These are phyloP conservation scores for Trichoderma atroviride DNA, from an alignment of 2,329 filamentous ascomycete species.

Conservation along the genomic window DNA sequence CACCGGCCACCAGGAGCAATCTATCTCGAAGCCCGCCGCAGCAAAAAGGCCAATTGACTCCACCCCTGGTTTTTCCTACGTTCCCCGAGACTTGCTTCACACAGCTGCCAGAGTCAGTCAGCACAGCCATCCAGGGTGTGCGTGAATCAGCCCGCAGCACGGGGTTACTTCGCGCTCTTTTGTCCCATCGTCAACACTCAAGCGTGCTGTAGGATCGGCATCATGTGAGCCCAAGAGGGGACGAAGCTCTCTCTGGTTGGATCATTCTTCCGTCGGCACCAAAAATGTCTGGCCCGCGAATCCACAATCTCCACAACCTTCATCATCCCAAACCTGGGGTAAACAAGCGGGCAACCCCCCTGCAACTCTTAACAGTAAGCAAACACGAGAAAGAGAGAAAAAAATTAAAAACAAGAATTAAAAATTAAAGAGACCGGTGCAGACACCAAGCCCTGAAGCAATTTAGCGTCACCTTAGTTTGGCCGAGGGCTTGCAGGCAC, in stretches of 20 bases:
- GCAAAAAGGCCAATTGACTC: not conserved
- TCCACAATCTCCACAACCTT: conserved; percentile 11
- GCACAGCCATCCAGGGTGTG: not conserved
- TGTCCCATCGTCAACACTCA: not conserved
- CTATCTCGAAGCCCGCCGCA: not conserved
- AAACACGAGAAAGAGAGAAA: not conserved
- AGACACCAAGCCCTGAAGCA: conserved; percentile 14
- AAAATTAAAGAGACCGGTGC: not conserved
- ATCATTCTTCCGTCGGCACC: conserved; percentile 20
- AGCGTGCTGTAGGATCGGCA: not conserved
- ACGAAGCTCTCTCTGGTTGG: conserved; percentile 3
- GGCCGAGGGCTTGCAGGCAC: not conserved
- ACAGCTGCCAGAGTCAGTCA: not conserved
- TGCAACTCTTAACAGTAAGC: not conserved
- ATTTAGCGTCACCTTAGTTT: not conserved
- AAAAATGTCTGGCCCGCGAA: not conserved
- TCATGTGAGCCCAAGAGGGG: not conserved
- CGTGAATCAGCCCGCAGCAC: not conserved
- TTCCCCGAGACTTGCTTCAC: not conserved
- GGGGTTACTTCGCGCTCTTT: not conserved
- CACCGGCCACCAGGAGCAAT: not conserved
- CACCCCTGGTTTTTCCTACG: not conserved
- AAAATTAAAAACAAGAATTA: not conserved
- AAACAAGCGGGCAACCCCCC: not conserved
- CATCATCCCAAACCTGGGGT: conserved; percentile 19